A percentile compares a stretch with the other conserved stretches of the same genome.
phyloP scores from a whole-genome alignment of 345 rosid genomes.

The Citrus reticulata region DNA sequence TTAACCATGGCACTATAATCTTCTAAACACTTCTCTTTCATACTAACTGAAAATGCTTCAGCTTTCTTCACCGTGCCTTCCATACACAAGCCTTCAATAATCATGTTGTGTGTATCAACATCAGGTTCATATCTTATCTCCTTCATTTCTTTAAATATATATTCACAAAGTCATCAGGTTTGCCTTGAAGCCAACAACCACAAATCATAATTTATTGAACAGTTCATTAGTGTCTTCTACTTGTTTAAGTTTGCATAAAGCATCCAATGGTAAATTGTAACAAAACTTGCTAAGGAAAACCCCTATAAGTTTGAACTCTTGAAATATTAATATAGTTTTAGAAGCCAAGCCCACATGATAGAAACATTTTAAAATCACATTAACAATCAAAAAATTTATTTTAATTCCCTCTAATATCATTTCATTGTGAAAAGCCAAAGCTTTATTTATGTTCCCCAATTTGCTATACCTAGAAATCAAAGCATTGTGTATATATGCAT shows the following conservation, averaged over 20 bases:
- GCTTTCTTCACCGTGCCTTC: constrained; percentile 65
- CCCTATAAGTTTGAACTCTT: constrained; percentile 31
- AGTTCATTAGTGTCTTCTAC: constrained; percentile 50
- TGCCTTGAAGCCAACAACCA: constrained; percentile 58
- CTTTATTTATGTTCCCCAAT: constrained; percentile 36
- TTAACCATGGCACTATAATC: constrained; percentile 51
- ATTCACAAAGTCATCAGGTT: constrained; percentile 37
- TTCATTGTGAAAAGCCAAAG: constrained; percentile 35
- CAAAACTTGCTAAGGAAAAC: constrained; percentile 55
- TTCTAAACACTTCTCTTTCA: constrained; percentile 35
- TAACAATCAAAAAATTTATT: constrained; percentile 51
- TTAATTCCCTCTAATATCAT: constrained; percentile 53
- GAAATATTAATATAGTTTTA: constrained; percentile 36
- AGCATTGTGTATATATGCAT: constrained; percentile 32
- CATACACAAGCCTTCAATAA: constrained; percentile 65
- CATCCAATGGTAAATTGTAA: constrained; percentile 47
- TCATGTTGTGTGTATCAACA: constrained; percentile 44
- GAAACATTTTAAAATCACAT: constrained; percentile 54
- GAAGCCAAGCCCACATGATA: constrained; percentile 37
- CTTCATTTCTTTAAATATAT: constrained; percentile 55
- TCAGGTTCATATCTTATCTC: constrained; percentile 46
- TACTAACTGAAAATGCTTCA: constrained; percentile 37
- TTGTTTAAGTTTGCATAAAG: constrained; percentile 58
- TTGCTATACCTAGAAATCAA: constrained; percentile 52
- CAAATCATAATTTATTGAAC: constrained; percentile 50